Conservation (phyloP, 306 rosid genomes). For the Astragalus glycyphyllos region DNA sequence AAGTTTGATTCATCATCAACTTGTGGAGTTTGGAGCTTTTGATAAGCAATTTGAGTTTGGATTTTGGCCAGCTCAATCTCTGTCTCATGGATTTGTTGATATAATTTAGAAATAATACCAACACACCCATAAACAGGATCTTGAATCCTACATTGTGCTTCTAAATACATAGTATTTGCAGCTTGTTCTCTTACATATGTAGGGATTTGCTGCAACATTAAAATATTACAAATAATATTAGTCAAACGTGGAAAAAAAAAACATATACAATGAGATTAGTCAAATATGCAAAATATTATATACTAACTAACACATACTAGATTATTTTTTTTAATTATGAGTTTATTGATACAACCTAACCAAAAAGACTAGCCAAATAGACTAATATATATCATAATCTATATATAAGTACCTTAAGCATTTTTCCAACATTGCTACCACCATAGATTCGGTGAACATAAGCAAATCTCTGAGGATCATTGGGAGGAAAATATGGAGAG, state of each 20-base stretch:
- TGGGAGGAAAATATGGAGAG: conserved; percentile 71
- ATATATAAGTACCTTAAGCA: conserved; percentile 66
- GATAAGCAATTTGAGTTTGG: conserved; percentile 57
- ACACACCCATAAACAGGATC: conserved; percentile 81
- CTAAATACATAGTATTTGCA: conserved; percentile 58
- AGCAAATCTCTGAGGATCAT: conserved; percentile 77
- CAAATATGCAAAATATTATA: no score
- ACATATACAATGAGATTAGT: no score
- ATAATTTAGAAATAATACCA: conserved; percentile 59
- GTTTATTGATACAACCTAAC: no score
- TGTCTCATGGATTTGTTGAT: conserved; percentile 52
- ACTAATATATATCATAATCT: no score
- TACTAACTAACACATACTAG: no score
- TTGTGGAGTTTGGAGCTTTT: conserved; percentile 36
- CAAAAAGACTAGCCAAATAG: neutral
- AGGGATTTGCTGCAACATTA: conserved; percentile 58
- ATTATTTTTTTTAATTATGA: no score
- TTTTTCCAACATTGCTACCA: conserved; percentile 72
- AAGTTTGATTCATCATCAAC: conserved; percentile 36
- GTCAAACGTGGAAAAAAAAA: neutral
- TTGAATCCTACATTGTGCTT: conserved; percentile 65
- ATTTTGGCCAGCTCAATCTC: conserved; percentile 58
- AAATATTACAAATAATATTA: neutral
- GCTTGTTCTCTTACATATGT: conserved; percentile 54
- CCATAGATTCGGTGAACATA: conserved; percentile 78